These are phyloP conservation scores for Laburnicola sp. DNA, from an alignment of 2,329 filamentous ascomycete species.

Conservation along the genomic window DNA sequence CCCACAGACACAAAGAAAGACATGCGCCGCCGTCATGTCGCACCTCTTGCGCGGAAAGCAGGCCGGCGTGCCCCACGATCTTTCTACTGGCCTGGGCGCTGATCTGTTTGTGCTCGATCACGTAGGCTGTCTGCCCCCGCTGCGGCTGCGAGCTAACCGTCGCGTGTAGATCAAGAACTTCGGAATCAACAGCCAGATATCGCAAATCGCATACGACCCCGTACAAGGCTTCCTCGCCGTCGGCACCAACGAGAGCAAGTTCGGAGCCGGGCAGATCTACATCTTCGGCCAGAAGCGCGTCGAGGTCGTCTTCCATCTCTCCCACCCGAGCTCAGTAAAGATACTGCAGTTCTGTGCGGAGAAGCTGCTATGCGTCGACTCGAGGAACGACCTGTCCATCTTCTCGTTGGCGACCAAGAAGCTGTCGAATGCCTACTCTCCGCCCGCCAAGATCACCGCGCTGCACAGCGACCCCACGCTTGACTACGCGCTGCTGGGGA, in stretches of 20 bases:
- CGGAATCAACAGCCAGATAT: constrained; percentile 66
- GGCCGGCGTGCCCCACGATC: constrained; percentile 86
- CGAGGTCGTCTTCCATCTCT: constrained; percentile 71
- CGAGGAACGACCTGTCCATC: constrained; percentile 79
- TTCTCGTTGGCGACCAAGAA: constrained; percentile 76
- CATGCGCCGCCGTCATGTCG: constrained; percentile 64
- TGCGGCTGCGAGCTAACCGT: constrained; percentile 23
- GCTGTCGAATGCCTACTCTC: constrained; percentile 69
- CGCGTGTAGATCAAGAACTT: constrained; percentile 37
- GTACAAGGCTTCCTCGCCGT: constrained; percentile 91
- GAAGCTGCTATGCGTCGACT: constrained; percentile 81
- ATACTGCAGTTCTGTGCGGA: constrained; percentile 83
- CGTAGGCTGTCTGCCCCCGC: constrained; percentile 51
- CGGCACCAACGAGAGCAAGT: constrained; percentile 84
- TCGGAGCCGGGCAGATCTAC: constrained; percentile 84
- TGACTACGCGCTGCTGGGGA: constrained; percentile 88
- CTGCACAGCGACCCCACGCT: constrained; percentile 84
- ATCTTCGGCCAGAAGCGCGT: constrained; percentile 83
- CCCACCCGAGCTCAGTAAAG: constrained; percentile 73
- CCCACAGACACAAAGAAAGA: constrained; percentile 17
- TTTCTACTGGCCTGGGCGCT: constrained; percentile 77
- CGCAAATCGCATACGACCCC: constrained; percentile 86
- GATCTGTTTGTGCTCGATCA: constrained; percentile 83
- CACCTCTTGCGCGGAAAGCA: constrained; percentile 90
- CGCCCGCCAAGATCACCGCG: constrained; percentile 73